Evolutionary conservation across 2,329 filamentous ascomycete genomes (phyloP).

Genomic region (Microsporum ferrugineum): DNA sequence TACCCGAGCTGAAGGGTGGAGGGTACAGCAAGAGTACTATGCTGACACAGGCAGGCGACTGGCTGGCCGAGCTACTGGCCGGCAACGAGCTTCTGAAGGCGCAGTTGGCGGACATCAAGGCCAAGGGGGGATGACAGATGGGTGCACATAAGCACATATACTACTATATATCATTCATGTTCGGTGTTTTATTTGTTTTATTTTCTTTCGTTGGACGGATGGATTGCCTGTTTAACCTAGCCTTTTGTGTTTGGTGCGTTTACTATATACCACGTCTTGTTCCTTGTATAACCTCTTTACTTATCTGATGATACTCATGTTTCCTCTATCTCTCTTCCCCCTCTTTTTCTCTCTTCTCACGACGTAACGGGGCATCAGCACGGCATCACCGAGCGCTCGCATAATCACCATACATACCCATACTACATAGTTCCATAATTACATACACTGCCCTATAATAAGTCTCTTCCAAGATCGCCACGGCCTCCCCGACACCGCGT

Average conservation of each 20-base stretch:
- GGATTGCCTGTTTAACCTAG: not conserved
- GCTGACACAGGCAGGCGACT: slow-evolving; percentile 63
- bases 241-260: not conserved
- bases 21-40: slow-evolving; percentile 76
- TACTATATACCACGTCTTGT: not conserved
- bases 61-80: slow-evolving; percentile 59
- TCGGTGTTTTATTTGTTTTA: not conserved
- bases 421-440: not conserved
- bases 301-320: not conserved
- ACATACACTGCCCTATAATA: not conserved
- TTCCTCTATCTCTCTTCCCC: not conserved
- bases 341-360: not conserved
- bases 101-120: slow-evolving; percentile 42
- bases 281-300: not conserved
- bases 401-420: not conserved
- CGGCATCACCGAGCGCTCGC: not conserved
- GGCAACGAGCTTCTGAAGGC: slow-evolving; percentile 53
- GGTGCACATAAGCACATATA: not conserved
- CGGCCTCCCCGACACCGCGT: not conserved
- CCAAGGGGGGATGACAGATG: not conserved
- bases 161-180: not conserved
- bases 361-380: not conserved
- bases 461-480: not conserved
- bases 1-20: slow-evolving; percentile 61
- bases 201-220: not conserved